phyloP scores from a whole-genome alignment of 179 eudicot species.

The Camellia oleifera region DNA sequence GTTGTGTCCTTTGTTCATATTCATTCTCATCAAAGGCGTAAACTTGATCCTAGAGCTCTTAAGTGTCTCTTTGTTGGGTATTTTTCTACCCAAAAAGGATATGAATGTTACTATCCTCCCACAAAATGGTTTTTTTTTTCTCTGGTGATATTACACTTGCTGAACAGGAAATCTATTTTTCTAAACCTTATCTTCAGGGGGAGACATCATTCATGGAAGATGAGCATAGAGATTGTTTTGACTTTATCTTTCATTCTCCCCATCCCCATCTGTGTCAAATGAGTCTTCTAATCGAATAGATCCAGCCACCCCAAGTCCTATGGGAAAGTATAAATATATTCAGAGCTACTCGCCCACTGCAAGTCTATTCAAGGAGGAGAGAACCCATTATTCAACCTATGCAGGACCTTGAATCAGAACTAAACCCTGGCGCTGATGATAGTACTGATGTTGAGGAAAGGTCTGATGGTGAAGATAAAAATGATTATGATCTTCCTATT shows the following conservation, averaged over 20 bases:
- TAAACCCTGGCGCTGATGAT: neutral
- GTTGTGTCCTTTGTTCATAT: no score
- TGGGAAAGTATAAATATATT: neutral
- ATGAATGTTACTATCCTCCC: no score
- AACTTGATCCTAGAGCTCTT: no score
- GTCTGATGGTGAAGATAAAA: no score
- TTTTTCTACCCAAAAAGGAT: no score
- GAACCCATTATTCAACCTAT: neutral
- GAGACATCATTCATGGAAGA: neutral
- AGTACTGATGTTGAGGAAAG: no score
- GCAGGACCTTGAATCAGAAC: neutral
- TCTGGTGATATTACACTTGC: neutral
- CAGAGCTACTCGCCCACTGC: no score
- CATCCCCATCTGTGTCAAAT: neutral
- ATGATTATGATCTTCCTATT: neutral
- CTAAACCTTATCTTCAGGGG: neutral
- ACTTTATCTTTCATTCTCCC: neutral
- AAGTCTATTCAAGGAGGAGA: neutral
- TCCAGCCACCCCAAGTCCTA: neutral
- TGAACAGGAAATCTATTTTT: neutral
- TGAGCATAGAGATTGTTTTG: neutral
- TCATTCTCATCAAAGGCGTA: no score
- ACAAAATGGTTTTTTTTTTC: neutral
- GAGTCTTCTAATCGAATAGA: neutral
- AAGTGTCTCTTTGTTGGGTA: no score